Conservation (phyloP, 805 yeast genomes). For the Metschnikowia kofuensis region DNA sequence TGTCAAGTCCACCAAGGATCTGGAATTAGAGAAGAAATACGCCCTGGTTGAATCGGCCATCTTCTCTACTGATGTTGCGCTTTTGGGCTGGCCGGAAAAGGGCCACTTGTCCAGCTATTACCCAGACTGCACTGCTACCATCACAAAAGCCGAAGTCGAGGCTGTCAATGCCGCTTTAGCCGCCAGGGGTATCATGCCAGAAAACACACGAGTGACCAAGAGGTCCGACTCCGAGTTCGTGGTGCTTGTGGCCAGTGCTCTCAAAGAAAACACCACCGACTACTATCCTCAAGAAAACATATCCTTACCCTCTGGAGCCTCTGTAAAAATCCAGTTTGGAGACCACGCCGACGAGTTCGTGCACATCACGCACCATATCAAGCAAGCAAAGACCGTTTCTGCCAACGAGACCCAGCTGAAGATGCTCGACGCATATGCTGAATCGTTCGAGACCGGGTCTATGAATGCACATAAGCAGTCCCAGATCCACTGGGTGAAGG, state of each 20-base stretch:
- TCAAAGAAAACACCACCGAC: slow-evolving; percentile 42
- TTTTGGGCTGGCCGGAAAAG: slow-evolving; percentile 75
- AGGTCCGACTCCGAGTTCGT: slow-evolving; percentile 44
- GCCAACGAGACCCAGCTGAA: slow-evolving; percentile 71
- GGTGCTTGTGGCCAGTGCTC: slow-evolving; percentile 69
- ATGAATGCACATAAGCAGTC: slow-evolving; percentile 83
- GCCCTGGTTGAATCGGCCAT: slow-evolving; percentile 46
- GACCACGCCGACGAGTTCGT: slow-evolving; percentile 70
- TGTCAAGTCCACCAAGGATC: slow-evolving; percentile 44
- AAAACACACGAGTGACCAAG: slow-evolving; percentile 75
- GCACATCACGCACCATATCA: slow-evolving; percentile 53
- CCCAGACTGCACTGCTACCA: slow-evolving; percentile 36
- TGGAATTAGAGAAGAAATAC: slow-evolving; percentile 33
- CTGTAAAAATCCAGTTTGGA: slow-evolving; percentile 63
- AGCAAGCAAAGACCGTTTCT: slow-evolving; percentile 55
- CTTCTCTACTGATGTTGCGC: slow-evolving; percentile 46
- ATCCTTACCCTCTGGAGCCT: slow-evolving; percentile 33
- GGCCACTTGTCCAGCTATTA: slow-evolving; percentile 80
- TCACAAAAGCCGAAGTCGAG: slow-evolving; percentile 60
- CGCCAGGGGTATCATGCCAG: slow-evolving; percentile 63
- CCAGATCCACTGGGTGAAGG: slow-evolving; percentile 85
- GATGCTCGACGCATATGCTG: slow-evolving; percentile 64
- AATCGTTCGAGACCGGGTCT: slow-evolving; percentile 76
- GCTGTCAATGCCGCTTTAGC: slow-evolving; percentile 67
- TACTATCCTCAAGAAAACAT: slow-evolving; percentile 50